Base-by-base conservation (phyloP, 1,284 basidiomycete species). In the Cerioporus squamosus region DNA sequence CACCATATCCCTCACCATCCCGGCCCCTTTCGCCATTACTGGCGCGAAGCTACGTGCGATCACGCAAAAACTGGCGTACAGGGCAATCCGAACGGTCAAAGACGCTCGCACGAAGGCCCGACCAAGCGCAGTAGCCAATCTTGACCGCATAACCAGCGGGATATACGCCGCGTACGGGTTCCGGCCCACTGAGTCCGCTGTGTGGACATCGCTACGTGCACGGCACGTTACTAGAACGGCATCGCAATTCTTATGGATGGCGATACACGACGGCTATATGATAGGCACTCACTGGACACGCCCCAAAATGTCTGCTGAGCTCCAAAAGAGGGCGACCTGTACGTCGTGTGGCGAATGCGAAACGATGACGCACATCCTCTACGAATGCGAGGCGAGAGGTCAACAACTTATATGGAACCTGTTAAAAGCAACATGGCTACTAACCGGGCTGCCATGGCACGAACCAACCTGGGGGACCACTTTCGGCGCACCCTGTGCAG, bases 201-300 rank as follows among this genome's bases (percentile, higher is more conserved):
- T 68, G 2, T 70, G 64, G 66, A 26, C 20, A 2, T 29, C 55
- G 0, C 8, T 62, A 31, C 47, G 63, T 8, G 51, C 65, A n/a
- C 66, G 64, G 51, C 65, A 71, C 49, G 44, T 44, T 64, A 0
- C 57, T 59, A 2, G 69, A 66, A 39, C 60, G 64, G 0, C n/a
- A 62, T 3, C 26, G 7, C 62, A 68, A 49, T 77, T 74, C 62
- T 45, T 75, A 7, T 78, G 74, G 74, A 72, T 60, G 46, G 17
- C 55, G 0, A 68, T 71, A 5, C 76, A 78, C 46, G 64, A 71
- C 29, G 69, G 69, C 0, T 69, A 71, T 39, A 67, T 63, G 43
- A 42, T 69, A 0, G 76, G 77, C 0, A 38, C 45, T 0, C 70
- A 70, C 61, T 77, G 75, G 76, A 39, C 50, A 2, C n/a, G 55